These are phyloP conservation scores for Glycine soja DNA, from an alignment of 306 rosid species.

Conservation along the genomic window DNA sequence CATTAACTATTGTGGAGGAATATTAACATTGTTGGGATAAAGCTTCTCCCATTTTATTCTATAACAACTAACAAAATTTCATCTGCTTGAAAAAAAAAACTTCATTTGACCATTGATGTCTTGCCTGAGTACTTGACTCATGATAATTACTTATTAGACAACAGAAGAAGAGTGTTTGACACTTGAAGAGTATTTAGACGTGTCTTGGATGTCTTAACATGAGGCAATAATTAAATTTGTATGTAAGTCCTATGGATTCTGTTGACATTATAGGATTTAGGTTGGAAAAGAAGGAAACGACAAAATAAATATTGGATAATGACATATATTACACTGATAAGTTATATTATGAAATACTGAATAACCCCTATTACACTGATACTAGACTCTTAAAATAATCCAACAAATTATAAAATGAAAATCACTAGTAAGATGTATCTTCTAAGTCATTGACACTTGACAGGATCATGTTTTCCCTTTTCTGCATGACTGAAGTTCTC, in stretches of 20 bases:
- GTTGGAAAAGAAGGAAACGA: background rate
- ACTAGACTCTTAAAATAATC: background rate
- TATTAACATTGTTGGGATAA: background rate
- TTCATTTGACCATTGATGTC: background rate
- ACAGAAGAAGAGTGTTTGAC: slow-evolving; percentile 5
- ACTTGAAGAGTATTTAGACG: slow-evolving; percentile 9
- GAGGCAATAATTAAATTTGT: background rate
- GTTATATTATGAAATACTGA: background rate
- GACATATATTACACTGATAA: background rate
- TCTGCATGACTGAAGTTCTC: slow-evolving; percentile 31
- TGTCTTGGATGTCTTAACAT: background rate
- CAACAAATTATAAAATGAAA: background rate
- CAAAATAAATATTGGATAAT: background rate
- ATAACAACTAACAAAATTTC: background rate
- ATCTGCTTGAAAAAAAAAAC: background rate
- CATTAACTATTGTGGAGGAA: background rate
- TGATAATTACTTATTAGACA: background rate
- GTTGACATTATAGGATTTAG: background rate
- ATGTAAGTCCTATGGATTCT: background rate
- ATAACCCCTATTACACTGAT: background rate
- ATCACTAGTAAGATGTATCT: too few species aligned
- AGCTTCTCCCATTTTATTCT: background rate
- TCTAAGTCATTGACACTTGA: background rate
- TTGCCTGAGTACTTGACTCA: background rate
- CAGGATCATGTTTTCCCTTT: background rate